Conservation (phyloP, 2,329 filamentous ascomycete genomes). For the Fusarium sp. region DNA sequence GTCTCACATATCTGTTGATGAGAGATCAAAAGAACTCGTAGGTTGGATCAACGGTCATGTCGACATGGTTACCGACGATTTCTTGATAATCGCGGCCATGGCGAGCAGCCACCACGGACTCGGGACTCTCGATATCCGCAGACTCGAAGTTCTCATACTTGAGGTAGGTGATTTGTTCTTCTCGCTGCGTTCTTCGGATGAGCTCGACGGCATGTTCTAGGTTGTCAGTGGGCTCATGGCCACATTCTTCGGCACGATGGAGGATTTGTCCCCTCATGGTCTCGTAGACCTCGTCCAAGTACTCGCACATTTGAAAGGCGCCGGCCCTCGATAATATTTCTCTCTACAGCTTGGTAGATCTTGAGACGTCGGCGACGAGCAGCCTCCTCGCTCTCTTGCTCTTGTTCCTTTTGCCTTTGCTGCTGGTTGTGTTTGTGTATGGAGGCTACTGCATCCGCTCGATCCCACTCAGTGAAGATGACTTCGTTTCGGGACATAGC, state of each 20-base stretch:
- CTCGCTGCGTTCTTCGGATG: neutral
- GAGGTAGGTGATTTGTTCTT: neutral
- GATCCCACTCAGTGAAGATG: neutral
- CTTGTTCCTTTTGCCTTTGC: neutral
- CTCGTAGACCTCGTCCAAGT: neutral
- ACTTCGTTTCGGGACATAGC: neutral
- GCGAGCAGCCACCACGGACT: neutral
- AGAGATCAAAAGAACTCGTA: neutral
- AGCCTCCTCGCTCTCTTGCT: neutral
- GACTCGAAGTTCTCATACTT: neutral
- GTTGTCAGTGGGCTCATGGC: neutral
- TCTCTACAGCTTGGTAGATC: constrained; percentile 1
- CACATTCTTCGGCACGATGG: neutral
- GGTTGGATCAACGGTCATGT: neutral
- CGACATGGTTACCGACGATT: neutral
- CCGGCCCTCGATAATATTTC: neutral
- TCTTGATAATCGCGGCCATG: neutral
- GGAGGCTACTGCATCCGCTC: neutral
- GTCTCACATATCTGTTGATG: neutral
- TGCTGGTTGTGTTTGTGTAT: neutral
- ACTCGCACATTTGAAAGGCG: neutral
- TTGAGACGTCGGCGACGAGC: neutral
- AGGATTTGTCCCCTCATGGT: neutral
- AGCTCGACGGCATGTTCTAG: neutral
- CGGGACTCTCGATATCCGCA: neutral